Conservation (phyloP, 2,329 filamentous ascomycete genomes). For the Elsinoe necatrix region DNA sequence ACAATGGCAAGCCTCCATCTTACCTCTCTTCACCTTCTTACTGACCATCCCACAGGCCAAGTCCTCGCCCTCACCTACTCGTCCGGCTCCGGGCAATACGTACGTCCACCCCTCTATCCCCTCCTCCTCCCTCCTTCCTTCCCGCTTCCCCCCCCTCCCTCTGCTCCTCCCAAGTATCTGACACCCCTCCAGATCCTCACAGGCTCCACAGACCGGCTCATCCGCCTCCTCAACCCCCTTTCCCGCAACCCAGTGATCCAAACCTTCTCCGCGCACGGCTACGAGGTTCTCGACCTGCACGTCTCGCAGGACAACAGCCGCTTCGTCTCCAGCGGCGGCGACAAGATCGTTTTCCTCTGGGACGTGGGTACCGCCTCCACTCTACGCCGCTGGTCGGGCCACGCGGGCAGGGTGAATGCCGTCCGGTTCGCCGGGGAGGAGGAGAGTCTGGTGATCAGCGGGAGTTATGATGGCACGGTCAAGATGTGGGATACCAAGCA, state of each 20-base stretch:
- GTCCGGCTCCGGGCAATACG: slow-evolving; percentile 41
- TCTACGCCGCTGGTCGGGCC: slow-evolving; percentile 60
- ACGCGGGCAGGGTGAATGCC: slow-evolving; percentile 63
- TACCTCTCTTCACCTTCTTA: neutral
- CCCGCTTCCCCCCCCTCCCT: neutral
- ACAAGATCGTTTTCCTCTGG: slow-evolving; percentile 88
- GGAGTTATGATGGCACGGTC: slow-evolving; percentile 67
- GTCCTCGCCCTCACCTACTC: slow-evolving; percentile 46
- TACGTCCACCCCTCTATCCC: slow-evolving; percentile 19
- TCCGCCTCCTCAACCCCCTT: slow-evolving; percentile 77
- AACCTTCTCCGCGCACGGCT: slow-evolving; percentile 81
- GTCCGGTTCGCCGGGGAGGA: slow-evolving; percentile 70
- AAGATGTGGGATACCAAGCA: slow-evolving; percentile 64
- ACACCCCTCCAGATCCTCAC: slow-evolving; percentile 52
- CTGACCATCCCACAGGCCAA: slow-evolving; percentile 26
- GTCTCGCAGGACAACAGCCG: slow-evolving; percentile 68
- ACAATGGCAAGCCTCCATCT: slow-evolving; percentile 7
- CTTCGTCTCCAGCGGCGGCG: slow-evolving; percentile 82
- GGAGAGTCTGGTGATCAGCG: slow-evolving; percentile 63
- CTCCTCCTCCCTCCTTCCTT: neutral
- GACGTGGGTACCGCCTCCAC: slow-evolving; percentile 78
- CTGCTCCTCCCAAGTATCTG: neutral
- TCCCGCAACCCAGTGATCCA: slow-evolving; percentile 57
- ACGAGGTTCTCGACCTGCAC: slow-evolving; percentile 76
- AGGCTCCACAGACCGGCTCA: slow-evolving; percentile 72